phyloP scores from a whole-genome alignment of 176 grass and related monocot species.

The Hordeum vulgare region DNA sequence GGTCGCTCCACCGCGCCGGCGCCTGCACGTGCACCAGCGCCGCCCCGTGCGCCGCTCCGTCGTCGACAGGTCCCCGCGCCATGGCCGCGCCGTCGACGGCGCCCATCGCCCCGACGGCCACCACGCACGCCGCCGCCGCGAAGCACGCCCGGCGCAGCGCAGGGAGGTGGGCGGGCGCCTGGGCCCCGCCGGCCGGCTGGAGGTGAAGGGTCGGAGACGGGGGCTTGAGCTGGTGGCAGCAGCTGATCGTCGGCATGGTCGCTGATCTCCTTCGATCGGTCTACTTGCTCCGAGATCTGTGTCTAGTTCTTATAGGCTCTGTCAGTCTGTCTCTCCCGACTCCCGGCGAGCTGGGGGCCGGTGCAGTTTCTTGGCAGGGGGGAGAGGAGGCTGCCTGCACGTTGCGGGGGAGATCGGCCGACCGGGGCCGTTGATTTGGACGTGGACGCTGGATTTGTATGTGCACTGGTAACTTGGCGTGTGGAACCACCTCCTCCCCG shows the following conservation, averaged over 20 bases:
- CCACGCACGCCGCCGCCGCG: slow-evolving; percentile 2
- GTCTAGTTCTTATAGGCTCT: background rate
- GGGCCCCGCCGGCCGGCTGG: background rate
- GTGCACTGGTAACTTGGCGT: slow-evolving; percentile 41
- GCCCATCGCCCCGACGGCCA: slow-evolving; percentile 32
- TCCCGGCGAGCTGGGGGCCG: background rate
- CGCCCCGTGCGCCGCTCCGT: background rate
- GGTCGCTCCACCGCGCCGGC: slow-evolving; percentile 73
- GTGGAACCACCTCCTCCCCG: slow-evolving; percentile 23
- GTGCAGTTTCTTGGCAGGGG: background rate
- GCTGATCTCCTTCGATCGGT: background rate
- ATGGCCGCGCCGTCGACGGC: background rate
- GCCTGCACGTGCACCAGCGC: background rate
- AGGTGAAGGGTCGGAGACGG: background rate
- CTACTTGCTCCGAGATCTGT: too few relatives aligned
- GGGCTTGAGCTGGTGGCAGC: background rate
- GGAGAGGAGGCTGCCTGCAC: background rate
- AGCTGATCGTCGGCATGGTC: background rate
- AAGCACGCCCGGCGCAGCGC: slow-evolving; percentile 44
- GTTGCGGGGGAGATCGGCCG: slow-evolving; percentile 36
- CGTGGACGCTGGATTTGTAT: slow-evolving; percentile 41
- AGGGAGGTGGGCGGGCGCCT: background rate
- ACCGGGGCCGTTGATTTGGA: slow-evolving; percentile 36
- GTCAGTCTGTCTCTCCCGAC: too few relatives aligned
- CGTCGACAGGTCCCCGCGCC: background rate